Conservation (phyloP, 2,329 filamentous ascomycete species). For the Phyllosticta citrichinensis region DNA sequence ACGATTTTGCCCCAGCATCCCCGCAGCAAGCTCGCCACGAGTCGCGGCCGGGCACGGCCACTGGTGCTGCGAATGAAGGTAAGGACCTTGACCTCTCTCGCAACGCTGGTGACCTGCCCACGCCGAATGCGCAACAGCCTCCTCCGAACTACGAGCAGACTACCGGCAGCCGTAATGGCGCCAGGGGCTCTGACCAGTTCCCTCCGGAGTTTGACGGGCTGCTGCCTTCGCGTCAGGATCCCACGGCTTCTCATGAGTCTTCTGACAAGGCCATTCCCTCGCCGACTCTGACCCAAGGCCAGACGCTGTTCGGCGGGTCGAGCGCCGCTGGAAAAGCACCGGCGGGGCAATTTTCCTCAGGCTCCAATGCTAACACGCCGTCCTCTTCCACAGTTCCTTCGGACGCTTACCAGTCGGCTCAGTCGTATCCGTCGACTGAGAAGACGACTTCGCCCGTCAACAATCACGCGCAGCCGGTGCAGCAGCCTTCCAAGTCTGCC, state of each 20-base stretch:
- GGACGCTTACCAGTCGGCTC: constrained; percentile 32
- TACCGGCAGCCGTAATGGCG: constrained; percentile 23
- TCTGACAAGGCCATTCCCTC: constrained; percentile 27
- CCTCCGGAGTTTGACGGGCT: constrained; percentile 47
- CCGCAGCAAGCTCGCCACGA: constrained; percentile 25
- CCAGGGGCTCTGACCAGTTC: constrained; percentile 34
- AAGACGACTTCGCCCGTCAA: constrained; percentile 11
- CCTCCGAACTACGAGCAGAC: constrained; percentile 47
- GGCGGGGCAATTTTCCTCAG: constrained; percentile 19
- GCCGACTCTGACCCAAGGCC: constrained; percentile 27
- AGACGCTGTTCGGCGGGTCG: constrained; percentile 29
- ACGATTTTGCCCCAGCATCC: constrained; percentile 69
- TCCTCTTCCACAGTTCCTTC: constrained; percentile 30
- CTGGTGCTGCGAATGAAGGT: constrained; percentile 8
- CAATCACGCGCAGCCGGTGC: not conserved
- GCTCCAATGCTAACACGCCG: constrained; percentile 29
- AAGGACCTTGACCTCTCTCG: constrained; percentile 18
- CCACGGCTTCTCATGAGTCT: constrained; percentile 28
- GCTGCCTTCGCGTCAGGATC: constrained; percentile 45
- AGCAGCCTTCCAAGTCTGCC: constrained; percentile 25
- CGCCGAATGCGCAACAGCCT: constrained; percentile 45
- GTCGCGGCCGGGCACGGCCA: constrained; percentile 18
- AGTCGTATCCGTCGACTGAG: constrained; percentile 28
- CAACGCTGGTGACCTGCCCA: constrained; percentile 36
- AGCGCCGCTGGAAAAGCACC: constrained; percentile 22